These are phyloP conservation scores for Pyrenophora tritici-repentis DNA, from an alignment of 2,329 filamentous ascomycete species.

Conservation along the genomic window DNA sequence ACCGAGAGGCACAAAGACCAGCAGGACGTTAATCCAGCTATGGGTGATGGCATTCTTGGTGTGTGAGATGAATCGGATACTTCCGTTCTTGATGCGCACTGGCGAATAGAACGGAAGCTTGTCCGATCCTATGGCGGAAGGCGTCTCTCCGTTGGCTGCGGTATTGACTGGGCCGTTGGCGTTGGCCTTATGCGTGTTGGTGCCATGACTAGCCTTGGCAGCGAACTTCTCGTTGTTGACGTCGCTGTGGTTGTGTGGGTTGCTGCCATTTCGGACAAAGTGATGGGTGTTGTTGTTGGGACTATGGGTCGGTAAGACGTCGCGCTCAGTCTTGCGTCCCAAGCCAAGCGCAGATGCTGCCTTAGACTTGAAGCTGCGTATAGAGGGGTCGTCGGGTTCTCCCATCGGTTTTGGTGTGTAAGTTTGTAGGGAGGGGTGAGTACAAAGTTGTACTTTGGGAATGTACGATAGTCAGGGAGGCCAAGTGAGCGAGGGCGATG, in stretches of 20 bases:
- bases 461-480: no score
- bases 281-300: conserved; percentile 17
- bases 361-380: conserved; percentile 58
- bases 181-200: conserved; percentile 21
- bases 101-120: conserved; percentile 52
- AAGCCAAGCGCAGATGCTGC: conserved; percentile 53
- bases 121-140: conserved; percentile 56
- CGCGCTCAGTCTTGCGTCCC: conserved; percentile 41
- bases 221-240: conserved; percentile 31
- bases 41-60: conserved; percentile 66
- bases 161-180: conserved; percentile 47
- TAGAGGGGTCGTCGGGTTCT: conserved; percentile 58
- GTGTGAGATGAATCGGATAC: conserved; percentile 59
- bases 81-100: conserved; percentile 57
- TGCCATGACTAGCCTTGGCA: conserved; percentile 5
- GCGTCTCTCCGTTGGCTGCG: conserved; percentile 56
- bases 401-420: conserved; percentile 54
- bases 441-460: conserved; percentile 5
- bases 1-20: conserved; percentile 78
- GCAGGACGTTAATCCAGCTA: conserved; percentile 77
- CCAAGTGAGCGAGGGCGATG: no score
- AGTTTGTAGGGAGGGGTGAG: conserved; percentile 13
- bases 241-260: conserved; percentile 4
- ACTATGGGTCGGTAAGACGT: conserved; percentile 35
- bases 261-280: conserved; percentile 20